Evolutionary conservation across 768 basidiomycete species (phyloP), one percentile per base, ranked within the genome.

Genomic region (Tylopilus plumbeoviolaceoides): DNA sequence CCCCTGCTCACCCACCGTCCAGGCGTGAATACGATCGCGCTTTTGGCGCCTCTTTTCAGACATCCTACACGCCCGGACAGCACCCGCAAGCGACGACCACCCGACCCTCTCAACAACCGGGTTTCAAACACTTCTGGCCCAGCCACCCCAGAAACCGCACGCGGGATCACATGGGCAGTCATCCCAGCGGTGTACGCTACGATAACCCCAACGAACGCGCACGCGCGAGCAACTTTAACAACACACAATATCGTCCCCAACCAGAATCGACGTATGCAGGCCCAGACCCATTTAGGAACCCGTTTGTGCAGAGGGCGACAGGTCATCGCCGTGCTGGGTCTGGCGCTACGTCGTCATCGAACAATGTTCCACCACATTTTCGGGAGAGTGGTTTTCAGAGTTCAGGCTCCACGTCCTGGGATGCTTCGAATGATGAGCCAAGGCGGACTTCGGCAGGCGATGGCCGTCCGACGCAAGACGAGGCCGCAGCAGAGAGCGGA

Each of bases 1-100:
- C 30, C 18, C 17, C 4, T 41, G 7, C 36, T 49, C 39, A 48
- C 7, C n/a, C 17, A 12, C 10, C 15, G 20, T 31, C n/a, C 40
- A 70, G 68, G 46, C 68, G 70, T 15, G 68, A 64, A 59, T 71
- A 71, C 51, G 68, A 70, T 21, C 66, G 68, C 28, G 52, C 50
- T 15, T 21, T 62, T 14, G 48, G 48, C 1, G 50, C 60, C n/a
- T 40, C 64, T 6, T 51, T 36, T 18, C 55, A 56, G 40, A 43
- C 57, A 0, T 30, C 17, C 14, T 56, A 40, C 30, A 2, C 44
- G 17, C 41, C 46, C 1, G 50, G 60, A 27, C 63, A 60, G 17
- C 69, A 70, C 15, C 65, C 68, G 4, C 68, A 70, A 56, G 65
- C 67, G 17, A 69, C 69, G 10, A 65, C 68, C 2, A 45, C 59